These are phyloP conservation scores for Melaleuca quinquenervia DNA, from an alignment of 345 rosid genomes.

Conservation along the genomic window DNA sequence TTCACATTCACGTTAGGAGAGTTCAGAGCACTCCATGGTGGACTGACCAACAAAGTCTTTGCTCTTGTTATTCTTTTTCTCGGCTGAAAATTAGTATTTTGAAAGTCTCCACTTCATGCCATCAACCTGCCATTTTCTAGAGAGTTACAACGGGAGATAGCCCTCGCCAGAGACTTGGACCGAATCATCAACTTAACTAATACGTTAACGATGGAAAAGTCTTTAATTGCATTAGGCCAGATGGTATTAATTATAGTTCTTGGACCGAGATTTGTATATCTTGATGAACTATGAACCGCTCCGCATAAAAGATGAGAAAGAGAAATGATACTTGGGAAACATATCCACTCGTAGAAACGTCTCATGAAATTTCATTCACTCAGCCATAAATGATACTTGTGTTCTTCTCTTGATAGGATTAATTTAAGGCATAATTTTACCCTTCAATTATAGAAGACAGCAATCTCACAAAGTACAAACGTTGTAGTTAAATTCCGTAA, in stretches of 20 bases:
- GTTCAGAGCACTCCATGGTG: neutral
- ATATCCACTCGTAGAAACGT: neutral
- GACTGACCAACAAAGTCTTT: neutral
- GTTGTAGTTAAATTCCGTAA: too few species aligned
- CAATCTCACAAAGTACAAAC: too few species aligned
- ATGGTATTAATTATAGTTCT: neutral
- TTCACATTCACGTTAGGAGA: neutral
- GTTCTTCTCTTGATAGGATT: neutral
- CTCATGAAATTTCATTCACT: neutral
- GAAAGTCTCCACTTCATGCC: neutral
- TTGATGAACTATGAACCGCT: neutral
- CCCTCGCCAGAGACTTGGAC: neutral
- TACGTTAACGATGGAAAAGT: neutral
- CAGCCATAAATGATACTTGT: too few species aligned
- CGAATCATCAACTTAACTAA: neutral
- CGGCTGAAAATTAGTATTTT: neutral
- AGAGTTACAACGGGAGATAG: neutral
- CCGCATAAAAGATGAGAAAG: too few species aligned
- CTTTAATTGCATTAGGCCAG: neutral
- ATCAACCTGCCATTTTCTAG: neutral
- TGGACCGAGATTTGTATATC: neutral
- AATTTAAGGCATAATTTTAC: neutral
- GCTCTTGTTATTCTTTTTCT: neutral
- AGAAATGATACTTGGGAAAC: neutral
- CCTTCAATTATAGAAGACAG: neutral